A percentile compares a stretch with the other conserved stretches of the same genome.
Evolutionary conservation across 2,329 filamentous ascomycete genomes (phyloP).

Genomic region (Aspergillus sp.): DNA sequence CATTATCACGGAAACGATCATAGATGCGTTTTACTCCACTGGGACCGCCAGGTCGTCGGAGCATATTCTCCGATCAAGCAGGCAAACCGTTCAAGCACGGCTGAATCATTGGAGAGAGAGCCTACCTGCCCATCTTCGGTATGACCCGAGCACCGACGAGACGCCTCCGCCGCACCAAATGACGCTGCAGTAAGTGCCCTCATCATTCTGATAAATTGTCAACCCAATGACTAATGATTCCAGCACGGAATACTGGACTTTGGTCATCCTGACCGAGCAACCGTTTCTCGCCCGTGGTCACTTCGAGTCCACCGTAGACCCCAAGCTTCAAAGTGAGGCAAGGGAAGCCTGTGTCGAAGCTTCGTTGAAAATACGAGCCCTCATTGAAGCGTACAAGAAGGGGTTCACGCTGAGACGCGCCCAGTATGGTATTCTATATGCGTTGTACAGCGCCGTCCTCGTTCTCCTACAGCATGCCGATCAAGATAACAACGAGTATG

Average conservation of each 20-base stretch:
- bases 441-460: slow-evolving; percentile 18
- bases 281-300: slow-evolving; percentile 12
- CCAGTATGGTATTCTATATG: slow-evolving; percentile 16
- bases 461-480: slow-evolving; percentile 13
- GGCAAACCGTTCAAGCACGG: background rate
- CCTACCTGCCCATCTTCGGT: background rate
- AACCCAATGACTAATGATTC: background rate
- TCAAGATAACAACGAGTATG: slow-evolving; percentile 12
- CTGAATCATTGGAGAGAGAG: background rate
- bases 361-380: slow-evolving; percentile 8
- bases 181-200: background rate
- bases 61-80: background rate
- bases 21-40: background rate
- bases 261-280: slow-evolving; percentile 11
- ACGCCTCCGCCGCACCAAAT: slow-evolving; percentile 1
- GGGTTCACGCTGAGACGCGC: slow-evolving; percentile 16
- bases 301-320: slow-evolving; percentile 8
- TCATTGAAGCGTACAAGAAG: slow-evolving; percentile 15
- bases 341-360: slow-evolving; percentile 8
- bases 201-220: background rate
- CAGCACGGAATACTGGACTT: slow-evolving; percentile 12
- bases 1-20: background rate
- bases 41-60: background rate
- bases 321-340: slow-evolving; percentile 1
- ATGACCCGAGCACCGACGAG: background rate